These are phyloP conservation scores for Simplicillium aogashimaense DNA, from an alignment of 2,329 filamentous ascomycete genomes.

Conservation along the genomic window DNA sequence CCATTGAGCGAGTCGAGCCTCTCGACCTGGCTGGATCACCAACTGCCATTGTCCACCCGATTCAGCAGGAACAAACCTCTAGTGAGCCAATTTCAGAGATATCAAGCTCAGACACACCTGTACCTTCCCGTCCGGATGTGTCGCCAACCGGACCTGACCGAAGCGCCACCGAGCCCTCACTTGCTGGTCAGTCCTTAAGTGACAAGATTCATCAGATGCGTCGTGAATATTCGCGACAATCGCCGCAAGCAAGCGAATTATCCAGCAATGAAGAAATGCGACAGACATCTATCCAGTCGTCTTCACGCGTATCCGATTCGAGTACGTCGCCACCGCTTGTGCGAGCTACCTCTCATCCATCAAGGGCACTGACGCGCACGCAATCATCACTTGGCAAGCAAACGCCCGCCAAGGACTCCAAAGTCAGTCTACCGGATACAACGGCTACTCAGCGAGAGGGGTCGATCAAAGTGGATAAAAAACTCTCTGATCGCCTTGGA, in stretches of 20 bases:
- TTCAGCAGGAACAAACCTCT: slow-evolving; percentile 3
- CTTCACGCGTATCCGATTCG: slow-evolving; percentile 34
- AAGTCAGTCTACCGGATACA: slow-evolving; percentile 14
- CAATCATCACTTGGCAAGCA: slow-evolving; percentile 34
- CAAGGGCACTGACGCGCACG: slow-evolving; percentile 32
- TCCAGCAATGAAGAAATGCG: slow-evolving; percentile 13
- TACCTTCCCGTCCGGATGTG: slow-evolving; percentile 9
- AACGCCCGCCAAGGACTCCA: slow-evolving; percentile 23
- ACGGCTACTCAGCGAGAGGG: slow-evolving; percentile 20
- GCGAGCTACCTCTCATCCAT: slow-evolving; percentile 43
- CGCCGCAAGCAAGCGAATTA: slow-evolving; percentile 21
- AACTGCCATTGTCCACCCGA: slow-evolving; percentile 12
- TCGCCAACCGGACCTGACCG: slow-evolving; percentile 11
- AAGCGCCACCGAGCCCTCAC: slow-evolving; percentile 10
- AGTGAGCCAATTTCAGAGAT: slow-evolving; percentile 4
- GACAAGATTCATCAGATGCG: slow-evolving; percentile 43
- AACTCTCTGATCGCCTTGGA: slow-evolving; percentile 63
- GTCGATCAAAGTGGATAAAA: slow-evolving; percentile 54
- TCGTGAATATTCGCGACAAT: slow-evolving; percentile 29
- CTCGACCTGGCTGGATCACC: slow-evolving; percentile 36
- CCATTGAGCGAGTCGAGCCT: slow-evolving; percentile 37
- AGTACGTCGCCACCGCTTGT: slow-evolving; percentile 41
- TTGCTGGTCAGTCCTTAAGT: slow-evolving; percentile 20
- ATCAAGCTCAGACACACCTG: slow-evolving; percentile 4
- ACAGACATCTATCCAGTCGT: slow-evolving; percentile 20